Evolutionary conservation across 345 rosid species (phyloP), one percentile per base, ranked within the genome.

Genomic region (Citrus australasica): DNA sequence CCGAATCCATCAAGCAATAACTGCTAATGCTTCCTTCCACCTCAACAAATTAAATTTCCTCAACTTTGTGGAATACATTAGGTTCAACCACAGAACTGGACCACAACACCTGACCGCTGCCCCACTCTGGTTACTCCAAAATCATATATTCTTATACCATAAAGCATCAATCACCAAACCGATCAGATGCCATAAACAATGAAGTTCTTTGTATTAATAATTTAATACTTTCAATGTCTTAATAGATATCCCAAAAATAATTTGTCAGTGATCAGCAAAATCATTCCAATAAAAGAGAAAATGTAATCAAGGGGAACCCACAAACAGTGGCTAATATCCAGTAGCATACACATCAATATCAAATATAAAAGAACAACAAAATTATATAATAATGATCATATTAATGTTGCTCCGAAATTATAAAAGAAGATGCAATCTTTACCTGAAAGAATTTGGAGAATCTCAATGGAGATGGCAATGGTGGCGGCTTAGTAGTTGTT

Each of bases 381-480:
- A 27, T 7, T 27, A 64, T 5, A n/a, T 48, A 32, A 60, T 40
- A 67, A 61, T 0, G 37, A 25, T 38, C 13, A 17, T 17, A 19
- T 53, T 9, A 42, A 61, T 5, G 9, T 74, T 21, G 62, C 24
- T 21, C 6, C 64, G 21, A 42, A 62, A 24, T 8, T 10, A 48
- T 11, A 30, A 6, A 46, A 30, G 22, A 51, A 76, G 2, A 51
- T 64, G 24, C 10, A 53, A 17, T 4, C 37, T 65, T 73, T 63
- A 90, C 99, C 97, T 95, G 98, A 79, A 83, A 91, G 79, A 95
- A 95, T 80, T 94, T 94, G 79, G 98, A 95, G 79, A 83, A 82
- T 35, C 99, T 87, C 84, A 95, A 79, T 61, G 99, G 98, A 59
- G 99, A 94, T 37, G 99, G 98, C 79, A 76, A 46, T n/a, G 98